Percentiles rank a stretch among this genome's conserved stretches.
These are phyloP conservation scores for Myxozyma neotropica DNA, from an alignment of 805 yeast genomes.

Conservation along the genomic window DNA sequence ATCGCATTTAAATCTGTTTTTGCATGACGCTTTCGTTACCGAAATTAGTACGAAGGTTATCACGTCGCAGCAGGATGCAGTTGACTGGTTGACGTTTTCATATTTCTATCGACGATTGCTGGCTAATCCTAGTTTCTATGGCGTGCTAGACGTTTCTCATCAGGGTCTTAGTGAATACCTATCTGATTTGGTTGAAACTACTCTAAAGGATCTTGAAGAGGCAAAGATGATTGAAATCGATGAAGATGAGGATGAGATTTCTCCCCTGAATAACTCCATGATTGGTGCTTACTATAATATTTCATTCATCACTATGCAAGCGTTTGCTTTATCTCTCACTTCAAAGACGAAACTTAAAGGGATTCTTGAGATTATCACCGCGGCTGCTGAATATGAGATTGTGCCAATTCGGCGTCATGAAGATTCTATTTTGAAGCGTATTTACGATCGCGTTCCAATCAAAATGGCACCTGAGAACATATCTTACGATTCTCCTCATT, in stretches of 20 bases:
- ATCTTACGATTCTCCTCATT: constrained; percentile 54
- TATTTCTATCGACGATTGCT: constrained; percentile 80
- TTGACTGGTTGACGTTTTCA: constrained; percentile 87
- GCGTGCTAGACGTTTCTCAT: constrained; percentile 63
- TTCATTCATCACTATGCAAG: constrained; percentile 66
- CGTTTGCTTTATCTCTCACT: constrained; percentile 54
- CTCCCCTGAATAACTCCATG: constrained; percentile 69
- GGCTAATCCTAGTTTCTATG: constrained; percentile 86
- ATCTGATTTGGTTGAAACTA: constrained; percentile 78
- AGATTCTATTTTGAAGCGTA: constrained; percentile 48
- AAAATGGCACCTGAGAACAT: constrained; percentile 47
- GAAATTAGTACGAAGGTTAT: constrained; percentile 73
- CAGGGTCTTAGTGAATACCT: constrained; percentile 76
- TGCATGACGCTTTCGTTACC: constrained; percentile 69
- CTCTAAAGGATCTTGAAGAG: constrained; percentile 63
- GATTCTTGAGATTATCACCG: constrained; percentile 64
- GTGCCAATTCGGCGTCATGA: constrained; percentile 69
- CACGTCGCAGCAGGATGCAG: constrained; percentile 74
- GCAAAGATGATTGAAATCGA: constrained; percentile 63
- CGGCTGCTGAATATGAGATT: constrained; percentile 70
- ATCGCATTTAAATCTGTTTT: constrained; percentile 59
- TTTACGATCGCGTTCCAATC: constrained; percentile 66
- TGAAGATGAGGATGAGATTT: constrained; percentile 46
- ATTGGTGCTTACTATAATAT: constrained; percentile 75
- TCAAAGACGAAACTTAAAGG: constrained; percentile 60